Base-by-base conservation (phyloP, 352 stramenopile species). In the Globisporangium acanthophoron region DNA sequence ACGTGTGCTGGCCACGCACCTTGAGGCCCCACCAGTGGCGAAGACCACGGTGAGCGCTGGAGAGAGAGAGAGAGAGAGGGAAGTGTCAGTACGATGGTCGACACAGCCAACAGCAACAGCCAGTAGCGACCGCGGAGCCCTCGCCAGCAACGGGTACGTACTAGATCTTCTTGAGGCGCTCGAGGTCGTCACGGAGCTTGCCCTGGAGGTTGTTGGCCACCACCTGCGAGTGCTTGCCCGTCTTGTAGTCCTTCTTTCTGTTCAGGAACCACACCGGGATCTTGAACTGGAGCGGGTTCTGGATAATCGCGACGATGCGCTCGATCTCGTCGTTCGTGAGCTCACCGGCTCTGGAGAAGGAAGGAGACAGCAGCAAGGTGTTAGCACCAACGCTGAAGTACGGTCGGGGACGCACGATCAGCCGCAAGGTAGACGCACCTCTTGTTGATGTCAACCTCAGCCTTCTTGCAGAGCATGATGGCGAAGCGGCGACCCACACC, bases 181-280 rank as follows among this genome's bases (percentile, higher is more conserved):
- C 97, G 65, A 99, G 92, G 89, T 99, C 97, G 68, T 99, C 97
- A 88, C 97, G 96, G 70, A 99, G 93, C 81, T 98, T 99, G 73
- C 92, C 92, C 80, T 98, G 94, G 61, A 99, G 90, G 76, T 96
- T 97, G 80, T 99, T 98, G 56, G 97, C 94, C 65, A 99, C 97
- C 54, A 98, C 84, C 85, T 99, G 97, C 66, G 82, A 97, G 85
- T 98, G 98, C 85, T 99, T 99, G 82, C 97, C 97, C 54, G 96
- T 99, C 88, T 99, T 99, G 84, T 98, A 98, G 87, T 99, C 97
- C 88, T 99, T 99, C 88, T 99, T 97, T 81, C 97, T 94, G 90
- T 99, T 99, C 50, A 99, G 87, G 85, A 99, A 99, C 97, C 97
- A 99, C 64, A 99, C 80, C 59, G 97, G 97, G 77, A 99, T 98